Evolutionary conservation across 176 grass and related monocot species (phyloP).

Genomic region (Triticum timopheevii): DNA sequence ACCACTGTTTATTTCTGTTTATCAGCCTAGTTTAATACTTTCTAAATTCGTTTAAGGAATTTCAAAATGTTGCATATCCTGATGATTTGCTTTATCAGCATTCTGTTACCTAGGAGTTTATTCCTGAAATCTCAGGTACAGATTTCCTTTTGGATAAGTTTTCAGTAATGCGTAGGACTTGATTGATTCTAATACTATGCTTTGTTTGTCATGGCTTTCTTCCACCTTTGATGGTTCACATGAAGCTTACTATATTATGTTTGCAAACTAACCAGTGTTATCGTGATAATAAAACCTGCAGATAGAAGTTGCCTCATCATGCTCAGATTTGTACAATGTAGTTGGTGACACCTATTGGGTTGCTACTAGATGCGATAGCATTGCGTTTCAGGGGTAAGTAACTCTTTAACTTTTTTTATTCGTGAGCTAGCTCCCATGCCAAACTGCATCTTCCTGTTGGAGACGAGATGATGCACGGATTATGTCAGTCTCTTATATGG

Average conservation of each 20-base stretch:
- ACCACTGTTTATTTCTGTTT: not conserved
- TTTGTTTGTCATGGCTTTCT: not conserved
- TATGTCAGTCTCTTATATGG: not conserved
- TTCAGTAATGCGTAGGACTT: not conserved
- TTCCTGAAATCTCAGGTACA: not conserved
- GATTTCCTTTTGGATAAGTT: conserved; percentile 8
- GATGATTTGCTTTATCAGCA: not conserved
- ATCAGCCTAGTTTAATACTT: not conserved
- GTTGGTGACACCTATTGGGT: conserved; percentile 93
- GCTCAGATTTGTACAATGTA: conserved; percentile 77
- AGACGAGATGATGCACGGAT: no score
- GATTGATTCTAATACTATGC: conserved; percentile 1
- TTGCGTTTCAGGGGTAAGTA: conserved; percentile 68
- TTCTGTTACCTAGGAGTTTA: not conserved
- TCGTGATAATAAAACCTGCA: conserved; percentile 44
- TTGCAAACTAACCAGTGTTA: conserved; percentile 18
- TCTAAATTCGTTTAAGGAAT: no score
- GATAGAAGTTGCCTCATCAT: conserved; percentile 79
- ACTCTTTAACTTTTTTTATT: no score
- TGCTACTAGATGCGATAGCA: conserved; percentile 74
- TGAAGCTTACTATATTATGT: conserved; percentile 27
- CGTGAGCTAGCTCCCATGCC: not conserved
- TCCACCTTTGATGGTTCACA: not conserved
- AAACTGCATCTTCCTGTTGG: not conserved
- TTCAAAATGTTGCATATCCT: not conserved